Base-by-base conservation (phyloP, 2,329 filamentous ascomycete genomes). In the Apiospora kogelbergensis region DNA sequence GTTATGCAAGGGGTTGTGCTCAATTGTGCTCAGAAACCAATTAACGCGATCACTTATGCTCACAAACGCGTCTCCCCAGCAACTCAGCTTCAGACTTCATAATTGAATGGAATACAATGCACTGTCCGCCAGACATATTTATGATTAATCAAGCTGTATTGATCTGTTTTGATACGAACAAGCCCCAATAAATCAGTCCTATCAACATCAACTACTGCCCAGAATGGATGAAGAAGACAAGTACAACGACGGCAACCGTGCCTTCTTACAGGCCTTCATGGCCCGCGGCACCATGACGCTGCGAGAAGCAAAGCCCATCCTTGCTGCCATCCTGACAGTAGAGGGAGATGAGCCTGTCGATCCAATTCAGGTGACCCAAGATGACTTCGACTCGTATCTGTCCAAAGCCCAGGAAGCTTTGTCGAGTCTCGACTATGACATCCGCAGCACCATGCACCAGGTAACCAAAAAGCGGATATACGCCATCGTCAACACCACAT, bases 251-350 rank as follows among this genome's bases (percentile, higher is more conserved):
- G 86, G 86, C 71, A 93, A 98, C 78, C 91, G 94, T 69, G 95
- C 95, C 10, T 97, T 99, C 77, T 85, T 98, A 0, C 96, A 99
- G 81, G 93, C 93, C 65, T 90, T 99, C 73, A 86, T 98, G 79
- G 89, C 93, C 3, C 90, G 91, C 65, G 92, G 93, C 26, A 89
- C 90, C 60, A 85, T 98, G 79, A 97, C 93, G 0, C 89, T 92
- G 71, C 84, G 89, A 67, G 89, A 97, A 75, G 90, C 91, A 15
- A 89, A 89, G 75, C 88, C 89, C 0, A 83, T 98, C 30, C 84
- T 98, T 17, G 93, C 95, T 3, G 88, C 86, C 41, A 95, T 98
- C 68, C 84, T 91, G 73, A 90, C 88, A 10, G 88, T 87, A 13
- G 82, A 87, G 7, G 24, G 24, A 1, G 37, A 24, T 13, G 74